Conservation (phyloP, 768 basidiomycete genomes). For the Boletus edulis region DNA sequence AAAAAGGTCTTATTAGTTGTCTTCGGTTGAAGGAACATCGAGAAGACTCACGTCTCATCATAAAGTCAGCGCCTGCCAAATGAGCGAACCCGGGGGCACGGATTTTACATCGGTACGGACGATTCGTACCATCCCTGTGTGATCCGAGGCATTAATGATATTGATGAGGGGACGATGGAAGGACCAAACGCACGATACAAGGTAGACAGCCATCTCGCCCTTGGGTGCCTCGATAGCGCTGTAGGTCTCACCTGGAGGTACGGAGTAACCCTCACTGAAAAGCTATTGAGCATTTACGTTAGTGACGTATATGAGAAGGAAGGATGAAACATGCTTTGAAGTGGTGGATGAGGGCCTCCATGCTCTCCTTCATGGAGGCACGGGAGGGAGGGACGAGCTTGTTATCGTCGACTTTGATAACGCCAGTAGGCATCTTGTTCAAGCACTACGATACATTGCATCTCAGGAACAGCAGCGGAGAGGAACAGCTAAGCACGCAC, state of each 20-base stretch:
- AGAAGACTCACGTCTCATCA: constrained; percentile 81
- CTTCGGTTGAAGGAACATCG: not conserved
- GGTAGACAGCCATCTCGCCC: constrained; percentile 98
- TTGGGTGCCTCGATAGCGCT: constrained; percentile 98
- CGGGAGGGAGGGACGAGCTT: constrained; percentile 96
- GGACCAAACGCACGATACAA: constrained; percentile 72
- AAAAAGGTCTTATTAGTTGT: constrained; percentile 3
- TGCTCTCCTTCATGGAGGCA: constrained; percentile 98
- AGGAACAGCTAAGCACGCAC: constrained; percentile 29
- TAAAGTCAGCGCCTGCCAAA: constrained; percentile 93
- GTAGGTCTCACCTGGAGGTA: constrained; percentile 96
- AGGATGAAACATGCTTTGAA: constrained; percentile 67
- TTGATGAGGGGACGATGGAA: not conserved
- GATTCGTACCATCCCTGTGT: constrained; percentile 84
- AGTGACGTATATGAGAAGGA: not conserved
- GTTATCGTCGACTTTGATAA: constrained; percentile 93
- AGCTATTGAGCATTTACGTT: constrained; percentile 46
- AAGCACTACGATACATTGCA: constrained; percentile 60
- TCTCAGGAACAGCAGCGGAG: not conserved
- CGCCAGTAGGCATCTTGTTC: constrained; percentile 95
- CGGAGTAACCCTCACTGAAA: constrained; percentile 95
- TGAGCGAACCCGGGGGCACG: constrained; percentile 97
- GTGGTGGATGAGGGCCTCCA: constrained; percentile 97
- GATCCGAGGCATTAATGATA: not conserved
- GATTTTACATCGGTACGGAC: constrained; percentile 96